Conservation (phyloP, 2,329 filamentous ascomycete species). For the Colletotrichum plurivorum region DNA sequence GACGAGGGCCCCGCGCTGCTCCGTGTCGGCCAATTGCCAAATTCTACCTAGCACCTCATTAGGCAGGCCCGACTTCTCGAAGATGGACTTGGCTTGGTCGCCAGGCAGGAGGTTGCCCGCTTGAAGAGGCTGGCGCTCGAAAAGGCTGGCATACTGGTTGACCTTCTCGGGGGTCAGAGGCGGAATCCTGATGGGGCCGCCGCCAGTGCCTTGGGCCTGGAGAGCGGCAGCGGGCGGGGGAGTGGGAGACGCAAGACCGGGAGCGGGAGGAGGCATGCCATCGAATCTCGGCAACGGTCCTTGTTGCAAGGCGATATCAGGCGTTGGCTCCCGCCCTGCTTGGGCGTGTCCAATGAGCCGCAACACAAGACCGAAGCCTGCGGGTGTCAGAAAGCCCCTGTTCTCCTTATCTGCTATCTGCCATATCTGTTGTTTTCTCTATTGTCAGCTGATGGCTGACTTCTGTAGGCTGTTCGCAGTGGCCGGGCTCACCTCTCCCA, state of each 20-base stretch:
- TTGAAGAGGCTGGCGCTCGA: constrained; percentile 88
- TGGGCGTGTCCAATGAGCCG: constrained; percentile 97
- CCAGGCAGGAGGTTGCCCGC: constrained; percentile 82
- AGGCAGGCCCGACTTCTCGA: constrained; percentile 90
- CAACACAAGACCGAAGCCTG: constrained; percentile 93
- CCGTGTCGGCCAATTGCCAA: constrained; percentile 95
- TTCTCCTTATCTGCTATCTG: constrained; percentile 98
- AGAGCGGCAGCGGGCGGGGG: constrained; percentile 65
- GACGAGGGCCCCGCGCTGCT: constrained; percentile 89
- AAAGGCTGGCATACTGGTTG: constrained; percentile 88
- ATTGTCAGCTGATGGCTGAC: constrained; percentile 10
- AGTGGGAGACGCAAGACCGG: constrained; percentile 52
- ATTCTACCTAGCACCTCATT: constrained; percentile 95
- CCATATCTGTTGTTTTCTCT: constrained; percentile 81
- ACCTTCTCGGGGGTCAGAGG: constrained; percentile 91
- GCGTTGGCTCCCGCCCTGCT: constrained; percentile 83
- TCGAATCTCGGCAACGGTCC: constrained; percentile 95
- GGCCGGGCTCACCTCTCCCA: constrained; percentile 81
- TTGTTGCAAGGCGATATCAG: constrained; percentile 86
- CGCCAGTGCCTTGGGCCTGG: constrained; percentile 72
- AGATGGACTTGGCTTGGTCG: constrained; percentile 92
- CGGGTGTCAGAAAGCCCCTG: constrained; percentile 90
- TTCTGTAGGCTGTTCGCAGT: neutral
- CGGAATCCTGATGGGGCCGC: constrained; percentile 85
- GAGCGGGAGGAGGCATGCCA: constrained; percentile 65